Conservation (phyloP, 2,329 filamentous ascomycete genomes). For the Neonectria magnoliae region DNA sequence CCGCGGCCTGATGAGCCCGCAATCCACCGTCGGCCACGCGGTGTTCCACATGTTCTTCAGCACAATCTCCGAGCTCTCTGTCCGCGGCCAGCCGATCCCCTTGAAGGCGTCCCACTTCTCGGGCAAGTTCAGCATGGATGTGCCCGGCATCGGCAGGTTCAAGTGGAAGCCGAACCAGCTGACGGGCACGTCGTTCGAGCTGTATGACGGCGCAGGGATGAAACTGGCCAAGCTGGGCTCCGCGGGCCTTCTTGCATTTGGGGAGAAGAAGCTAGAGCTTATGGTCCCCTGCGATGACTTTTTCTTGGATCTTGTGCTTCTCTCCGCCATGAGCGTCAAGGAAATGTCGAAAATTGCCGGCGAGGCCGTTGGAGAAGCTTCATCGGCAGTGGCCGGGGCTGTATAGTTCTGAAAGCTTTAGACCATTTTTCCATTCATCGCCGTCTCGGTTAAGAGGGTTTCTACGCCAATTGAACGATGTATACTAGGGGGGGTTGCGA, state of each 20-base stretch:
- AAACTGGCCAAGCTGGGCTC: slow-evolving; percentile 37
- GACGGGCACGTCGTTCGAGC: slow-evolving; percentile 26
- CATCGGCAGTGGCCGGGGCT: slow-evolving; percentile 7
- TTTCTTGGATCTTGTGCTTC: slow-evolving; percentile 33
- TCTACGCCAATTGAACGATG: not conserved
- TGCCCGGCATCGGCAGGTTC: slow-evolving; percentile 35
- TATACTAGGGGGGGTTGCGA: not conserved
- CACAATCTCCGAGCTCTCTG: slow-evolving; percentile 27
- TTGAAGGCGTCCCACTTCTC: slow-evolving; percentile 30
- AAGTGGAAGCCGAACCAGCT: slow-evolving; percentile 41
- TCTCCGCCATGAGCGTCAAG: slow-evolving; percentile 33
- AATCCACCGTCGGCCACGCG: slow-evolving; percentile 32
- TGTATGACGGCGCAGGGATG: slow-evolving; percentile 30
- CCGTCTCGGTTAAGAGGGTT: not conserved
- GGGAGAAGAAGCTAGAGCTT: slow-evolving; percentile 35
- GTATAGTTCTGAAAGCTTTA: not conserved
- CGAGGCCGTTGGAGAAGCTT: slow-evolving; percentile 23
- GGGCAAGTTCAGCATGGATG: slow-evolving; percentile 31
- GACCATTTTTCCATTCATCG: not conserved
- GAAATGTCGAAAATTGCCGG: slow-evolving; percentile 19
- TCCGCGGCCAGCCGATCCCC: slow-evolving; percentile 34
- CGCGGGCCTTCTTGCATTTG: slow-evolving; percentile 10
- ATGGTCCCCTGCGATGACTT: slow-evolving; percentile 37
- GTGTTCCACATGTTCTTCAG: slow-evolving; percentile 32
- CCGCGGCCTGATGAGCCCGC: slow-evolving; percentile 25